Base-by-base conservation (phyloP, 2,329 filamentous ascomycete species). In the Fusarium sp. region DNA sequence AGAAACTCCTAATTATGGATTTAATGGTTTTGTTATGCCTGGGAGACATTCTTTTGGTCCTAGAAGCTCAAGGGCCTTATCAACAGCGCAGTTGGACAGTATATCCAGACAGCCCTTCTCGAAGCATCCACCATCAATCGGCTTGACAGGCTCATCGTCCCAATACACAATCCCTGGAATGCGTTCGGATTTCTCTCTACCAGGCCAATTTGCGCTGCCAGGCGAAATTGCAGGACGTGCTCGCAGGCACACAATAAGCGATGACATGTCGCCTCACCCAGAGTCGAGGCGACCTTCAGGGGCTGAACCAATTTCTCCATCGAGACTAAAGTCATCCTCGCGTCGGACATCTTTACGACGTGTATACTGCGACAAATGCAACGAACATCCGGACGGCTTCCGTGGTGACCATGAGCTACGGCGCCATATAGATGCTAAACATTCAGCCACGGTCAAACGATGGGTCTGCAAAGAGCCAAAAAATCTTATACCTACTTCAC, bases 361-460 rank as follows among this genome's bases (percentile, higher is more conserved):
- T 71, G 90, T 94, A 51, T 90, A 89, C 76, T 98, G 94, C 79
- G 83, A 84, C 19, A 88, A 91, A 72, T 98, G 94, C 82, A 89
- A 90, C 70, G 92, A 93, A 74, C 90, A 95, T 65, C 92, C 92
- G 4, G 90, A 94, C 65, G 94, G 94, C 7, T 98, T 97, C 78
- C 91, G 94, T 46, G 94, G 94, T 61, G 93, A 97, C 58, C 94
- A 97, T 78, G 94, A 98, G 78, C 84, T 94, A 50, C 85, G 90
- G 58, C 86, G 92, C 60, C 92, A 94, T 77, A 84, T 81, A 19
- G 85, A 88, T 63, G 85, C 86, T 7, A 87, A 87, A 63, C 86
- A 88, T 69, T 85, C 86, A 6, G 81, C 84, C 12, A 74, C 86
- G 37, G 84, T 87, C 28, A 86, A 85, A 74, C 80, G 84, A 73